Conservation (phyloP, 202 grass and related monocot species). For the Panicum virgatum region DNA sequence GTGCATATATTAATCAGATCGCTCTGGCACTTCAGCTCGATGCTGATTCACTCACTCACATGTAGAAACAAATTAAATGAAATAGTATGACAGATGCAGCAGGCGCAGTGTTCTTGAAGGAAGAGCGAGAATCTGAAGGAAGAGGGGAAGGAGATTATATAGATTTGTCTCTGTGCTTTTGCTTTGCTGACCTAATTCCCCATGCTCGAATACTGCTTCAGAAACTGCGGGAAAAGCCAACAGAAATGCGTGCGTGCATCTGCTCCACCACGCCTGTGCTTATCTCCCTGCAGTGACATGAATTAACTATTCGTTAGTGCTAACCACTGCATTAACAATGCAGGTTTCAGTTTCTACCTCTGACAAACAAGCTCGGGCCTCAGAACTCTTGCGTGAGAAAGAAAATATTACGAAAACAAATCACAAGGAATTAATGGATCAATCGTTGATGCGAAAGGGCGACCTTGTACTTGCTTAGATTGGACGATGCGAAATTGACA, state of each 20-base stretch:
- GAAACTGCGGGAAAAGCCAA: constrained; percentile 36
- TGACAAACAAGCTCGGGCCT: constrained; percentile 12
- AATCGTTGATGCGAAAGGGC: not conserved
- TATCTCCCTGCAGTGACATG: constrained; percentile 35
- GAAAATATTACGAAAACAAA: not conserved
- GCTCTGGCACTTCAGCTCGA: constrained; percentile 27
- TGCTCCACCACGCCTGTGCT: constrained; percentile 47
- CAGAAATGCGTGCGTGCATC: constrained; percentile 42
- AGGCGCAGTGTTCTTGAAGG: constrained; percentile 22
- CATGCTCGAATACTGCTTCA: constrained; percentile 31
- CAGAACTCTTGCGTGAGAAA: constrained; percentile 4
- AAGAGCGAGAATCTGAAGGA: constrained; percentile 11
- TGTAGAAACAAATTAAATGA: constrained; percentile 45
- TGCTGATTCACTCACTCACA: constrained; percentile 52
- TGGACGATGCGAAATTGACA: constrained; percentile 37
- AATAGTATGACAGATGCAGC: constrained; percentile 27
- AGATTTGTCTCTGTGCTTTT: not conserved
- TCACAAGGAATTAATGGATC: constrained; percentile 13
- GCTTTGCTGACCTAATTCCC: constrained; percentile 42
- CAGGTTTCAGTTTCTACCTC: not conserved
- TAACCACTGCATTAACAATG: constrained; percentile 45
- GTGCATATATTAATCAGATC: constrained; percentile 48
- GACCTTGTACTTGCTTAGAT: constrained; percentile 35
- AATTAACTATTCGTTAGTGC: constrained; percentile 39
- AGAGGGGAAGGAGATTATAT: not conserved